phyloP scores from a whole-genome alignment of 352 stramenopile species.

The Pythium guiyangense region DNA sequence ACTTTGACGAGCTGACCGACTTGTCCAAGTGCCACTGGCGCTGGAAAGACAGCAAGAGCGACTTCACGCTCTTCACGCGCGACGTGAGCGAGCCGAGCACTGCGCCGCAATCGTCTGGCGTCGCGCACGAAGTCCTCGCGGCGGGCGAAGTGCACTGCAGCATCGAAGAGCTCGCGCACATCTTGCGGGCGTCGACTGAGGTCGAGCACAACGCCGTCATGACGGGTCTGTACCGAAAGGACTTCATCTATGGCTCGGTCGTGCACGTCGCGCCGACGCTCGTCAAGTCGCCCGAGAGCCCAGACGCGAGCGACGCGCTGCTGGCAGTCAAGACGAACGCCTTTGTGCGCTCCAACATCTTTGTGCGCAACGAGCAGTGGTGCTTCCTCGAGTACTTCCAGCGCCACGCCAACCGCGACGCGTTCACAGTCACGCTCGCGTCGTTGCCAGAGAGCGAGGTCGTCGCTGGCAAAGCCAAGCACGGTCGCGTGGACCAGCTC shows the following conservation, averaged over 20 bases:
- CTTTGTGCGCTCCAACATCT: constrained; percentile 31
- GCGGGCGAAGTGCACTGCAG: constrained; percentile 11
- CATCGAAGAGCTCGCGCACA: constrained; percentile 3
- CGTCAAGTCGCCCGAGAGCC: constrained; percentile 1
- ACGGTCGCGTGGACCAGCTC: too few relatives aligned
- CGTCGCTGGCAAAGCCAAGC: too few relatives aligned
- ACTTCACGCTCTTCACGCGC: constrained; percentile 14
- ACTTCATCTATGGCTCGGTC: constrained; percentile 38
- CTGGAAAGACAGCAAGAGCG: constrained; percentile 15
- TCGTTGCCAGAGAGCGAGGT: too few relatives aligned
- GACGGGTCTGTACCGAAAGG: constrained; percentile 9
- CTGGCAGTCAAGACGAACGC: background rate
- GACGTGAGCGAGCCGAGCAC: background rate
- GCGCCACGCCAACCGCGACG: constrained; percentile 3
- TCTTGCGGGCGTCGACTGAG: constrained; percentile 4
- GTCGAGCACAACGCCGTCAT: constrained; percentile 10
- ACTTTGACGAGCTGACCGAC: constrained; percentile 10
- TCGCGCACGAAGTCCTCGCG: constrained; percentile 5
- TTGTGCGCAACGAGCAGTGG: constrained; percentile 36
- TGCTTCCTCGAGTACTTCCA: constrained; percentile 32
- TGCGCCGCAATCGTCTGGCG: background rate
- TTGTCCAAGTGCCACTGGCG: constrained; percentile 11
- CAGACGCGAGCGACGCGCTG: too few relatives aligned
- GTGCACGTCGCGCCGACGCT: constrained; percentile 4
- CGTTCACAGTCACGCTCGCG: too few relatives aligned